Conservation (phyloP, 495 filamentous ascomycete genomes). For the Penicillium coffeae region DNA sequence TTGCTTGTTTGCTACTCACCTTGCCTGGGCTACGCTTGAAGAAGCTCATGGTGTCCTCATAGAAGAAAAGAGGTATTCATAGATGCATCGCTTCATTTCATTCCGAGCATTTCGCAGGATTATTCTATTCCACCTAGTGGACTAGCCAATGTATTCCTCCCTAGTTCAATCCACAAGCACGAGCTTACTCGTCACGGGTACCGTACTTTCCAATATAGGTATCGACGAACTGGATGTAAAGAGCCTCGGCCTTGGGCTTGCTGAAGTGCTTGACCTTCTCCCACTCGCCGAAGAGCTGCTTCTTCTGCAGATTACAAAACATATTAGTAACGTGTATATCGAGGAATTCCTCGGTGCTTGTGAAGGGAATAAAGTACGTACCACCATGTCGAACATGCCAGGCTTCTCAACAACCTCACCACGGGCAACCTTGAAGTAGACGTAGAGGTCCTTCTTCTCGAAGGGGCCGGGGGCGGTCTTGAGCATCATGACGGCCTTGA, state of each 20-base stretch:
- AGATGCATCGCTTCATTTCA: slow-evolving; percentile 16
- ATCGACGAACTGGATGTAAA: slow-evolving; percentile 71
- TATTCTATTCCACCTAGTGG: neutral
- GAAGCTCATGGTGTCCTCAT: no score
- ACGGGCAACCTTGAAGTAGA: slow-evolving; percentile 54
- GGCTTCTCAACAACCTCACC: slow-evolving; percentile 43
- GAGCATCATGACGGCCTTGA: slow-evolving; percentile 59
- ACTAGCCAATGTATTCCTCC: neutral
- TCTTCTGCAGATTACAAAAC: slow-evolving; percentile 49
- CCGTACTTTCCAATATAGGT: slow-evolving; percentile 64
- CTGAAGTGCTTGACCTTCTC: slow-evolving; percentile 56
- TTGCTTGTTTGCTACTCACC: no score
- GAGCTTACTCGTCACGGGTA: slow-evolving; percentile 20
- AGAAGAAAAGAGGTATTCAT: no score
- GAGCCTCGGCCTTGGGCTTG: slow-evolving; percentile 61
- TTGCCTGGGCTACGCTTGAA: no score
- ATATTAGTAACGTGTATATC: neutral
- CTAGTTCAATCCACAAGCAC: neutral
- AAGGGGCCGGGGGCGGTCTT: slow-evolving; percentile 45
- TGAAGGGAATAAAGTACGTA: slow-evolving; percentile 21
- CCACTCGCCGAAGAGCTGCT: slow-evolving; percentile 77
- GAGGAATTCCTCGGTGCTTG: neutral
- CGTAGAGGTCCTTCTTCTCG: slow-evolving; percentile 56
- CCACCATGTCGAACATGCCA: slow-evolving; percentile 53
- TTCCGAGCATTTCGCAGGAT: neutral